phyloP scores from a whole-genome alignment of 352 stramenopile genomes.

The Phytophthora niederhauseri region DNA sequence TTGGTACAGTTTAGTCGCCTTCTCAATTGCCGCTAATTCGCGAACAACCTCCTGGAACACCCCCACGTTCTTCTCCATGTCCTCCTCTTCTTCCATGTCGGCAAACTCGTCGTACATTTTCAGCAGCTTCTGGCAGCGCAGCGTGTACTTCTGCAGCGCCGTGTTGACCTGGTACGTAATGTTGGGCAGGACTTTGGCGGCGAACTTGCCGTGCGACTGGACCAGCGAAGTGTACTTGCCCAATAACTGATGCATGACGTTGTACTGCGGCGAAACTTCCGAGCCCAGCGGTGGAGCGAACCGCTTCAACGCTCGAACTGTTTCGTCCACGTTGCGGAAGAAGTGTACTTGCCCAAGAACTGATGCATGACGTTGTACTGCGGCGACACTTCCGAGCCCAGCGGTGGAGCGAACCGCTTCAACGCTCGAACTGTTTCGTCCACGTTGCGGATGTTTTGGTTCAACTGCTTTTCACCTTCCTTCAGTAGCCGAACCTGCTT shows the following conservation, averaged over 20 bases:
- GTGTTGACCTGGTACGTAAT: slow-evolving; percentile 75
- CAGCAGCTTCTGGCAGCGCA: slow-evolving; percentile 57
- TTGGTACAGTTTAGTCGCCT: slow-evolving; percentile 62
- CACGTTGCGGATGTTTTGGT: slow-evolving; percentile 73
- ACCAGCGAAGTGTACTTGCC: slow-evolving; percentile 52
- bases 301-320: slow-evolving; percentile 50
- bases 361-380: slow-evolving; percentile 63
- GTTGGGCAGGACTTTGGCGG: slow-evolving; percentile 61
- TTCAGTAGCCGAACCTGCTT: slow-evolving; percentile 60
- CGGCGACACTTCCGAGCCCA: slow-evolving; percentile 32
- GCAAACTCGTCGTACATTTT: slow-evolving; percentile 58
- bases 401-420: slow-evolving; percentile 44
- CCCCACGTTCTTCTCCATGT: slow-evolving; percentile 59
- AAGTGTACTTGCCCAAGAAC: slow-evolving; percentile 52
- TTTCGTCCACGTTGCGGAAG: slow-evolving; percentile 72
- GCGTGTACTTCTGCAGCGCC: slow-evolving; percentile 57
- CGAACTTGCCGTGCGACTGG: slow-evolving; percentile 68
- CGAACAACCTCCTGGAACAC: slow-evolving; percentile 56
- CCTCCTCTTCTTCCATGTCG: slow-evolving; percentile 52
- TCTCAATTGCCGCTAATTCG: slow-evolving; percentile 56
- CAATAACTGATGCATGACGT: slow-evolving; percentile 53
- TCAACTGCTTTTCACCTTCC: slow-evolving; percentile 59
- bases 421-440: slow-evolving; percentile 65
- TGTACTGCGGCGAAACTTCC: slow-evolving; percentile 45
- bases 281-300: slow-evolving; percentile 44